Base-by-base conservation (phyloP, 192 early-diverging fungal species). In the Coemansia sp. region DNA sequence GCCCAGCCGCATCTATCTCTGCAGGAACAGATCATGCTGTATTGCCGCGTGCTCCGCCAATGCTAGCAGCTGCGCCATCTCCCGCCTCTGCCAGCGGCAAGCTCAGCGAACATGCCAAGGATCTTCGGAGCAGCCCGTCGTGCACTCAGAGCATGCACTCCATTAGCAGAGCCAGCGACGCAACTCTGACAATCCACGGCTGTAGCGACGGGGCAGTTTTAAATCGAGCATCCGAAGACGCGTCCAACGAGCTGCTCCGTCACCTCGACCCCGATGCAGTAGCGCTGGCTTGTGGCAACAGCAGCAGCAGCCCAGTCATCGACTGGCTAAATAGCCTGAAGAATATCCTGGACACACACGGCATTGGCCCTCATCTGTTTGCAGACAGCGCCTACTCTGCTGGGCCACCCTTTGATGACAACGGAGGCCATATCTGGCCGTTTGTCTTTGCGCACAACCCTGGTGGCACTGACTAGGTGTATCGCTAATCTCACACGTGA, bases 291-390 rank as follows among this genome's bases (percentile, higher is more conserved):
- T 57, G 55, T 31, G 55, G 46, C 19, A 23, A 34, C 31, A 58
- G 4, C 17, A 32, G 55, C 55, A 32, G 55, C 55, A 29, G 27
- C 5, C 27, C 46, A n/a, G 72, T 73, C 8, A 38, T 48, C 21
- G 66, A 73, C 48, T 73, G 72, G 72, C 42, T 73, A 41, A 67
- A 44, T 48, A 67, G 61, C 36, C 66, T 73, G 14, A 44, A 44
- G 41, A 39, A 31, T 4, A 50, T 67, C 17, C 38, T 61, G 58
- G 57, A 72, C 12, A 39, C 64, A 39, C 21, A 72, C 38, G 39
- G 50, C 38, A 44, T 48, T 31, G 51, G 42, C 29, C 15, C 55
- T 5, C 29, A 32, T 17, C 55, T 32, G 55, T 58, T 58, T 58
- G 17, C 41, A 15, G 55, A 58, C 31, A 32, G 31, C 55, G 29